Evolutionary conservation across 352 stramenopile species (phyloP).

Genomic region (Phytophthora hibernalis): DNA sequence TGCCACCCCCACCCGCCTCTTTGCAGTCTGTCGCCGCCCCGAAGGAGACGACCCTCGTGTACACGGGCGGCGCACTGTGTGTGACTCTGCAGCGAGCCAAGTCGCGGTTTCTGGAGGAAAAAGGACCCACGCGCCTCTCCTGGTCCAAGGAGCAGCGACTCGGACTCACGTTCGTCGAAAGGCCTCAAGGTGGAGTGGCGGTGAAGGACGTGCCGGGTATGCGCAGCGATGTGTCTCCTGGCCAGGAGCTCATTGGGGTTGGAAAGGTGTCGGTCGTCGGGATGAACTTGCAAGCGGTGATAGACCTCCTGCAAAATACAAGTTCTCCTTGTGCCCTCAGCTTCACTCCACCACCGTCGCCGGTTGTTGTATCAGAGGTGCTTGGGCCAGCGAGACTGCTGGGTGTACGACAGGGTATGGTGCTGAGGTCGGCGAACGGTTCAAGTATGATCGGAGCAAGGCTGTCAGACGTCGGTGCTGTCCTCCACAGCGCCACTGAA

Average conservation of each 20-base stretch:
- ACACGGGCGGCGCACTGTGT: constrained; percentile 44
- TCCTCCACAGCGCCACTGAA: constrained; percentile 35
- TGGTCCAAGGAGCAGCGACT: constrained; percentile 58
- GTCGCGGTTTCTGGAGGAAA: constrained; percentile 38
- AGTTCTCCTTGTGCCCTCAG: constrained; percentile 52
- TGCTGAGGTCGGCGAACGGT: constrained; percentile 47
- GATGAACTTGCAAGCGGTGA: constrained; percentile 47
- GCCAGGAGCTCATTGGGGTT: constrained; percentile 55
- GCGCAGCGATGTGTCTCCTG: constrained; percentile 36
- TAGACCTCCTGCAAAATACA: constrained; percentile 43
- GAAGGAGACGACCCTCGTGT: constrained; percentile 34
- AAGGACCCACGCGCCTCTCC: constrained; percentile 40
- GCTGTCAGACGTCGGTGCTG: constrained; percentile 40
- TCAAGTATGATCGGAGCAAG: constrained; percentile 44
- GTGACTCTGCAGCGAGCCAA: constrained; percentile 54
- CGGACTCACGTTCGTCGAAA: constrained; percentile 58
- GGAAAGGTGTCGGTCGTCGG: constrained; percentile 42
- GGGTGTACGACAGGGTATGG: constrained; percentile 46
- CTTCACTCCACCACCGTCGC: constrained; percentile 55
- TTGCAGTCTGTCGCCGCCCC: not conserved
- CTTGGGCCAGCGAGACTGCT: constrained; percentile 23
- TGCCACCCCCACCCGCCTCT: constrained; percentile 14
- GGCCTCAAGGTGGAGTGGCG: constrained; percentile 41
- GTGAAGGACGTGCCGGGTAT: constrained; percentile 48
- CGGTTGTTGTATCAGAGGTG: constrained; percentile 52